Evolutionary conservation across 192 early-diverging fungal genomes (phyloP).

Genomic region (Coemansia aciculifera): DNA sequence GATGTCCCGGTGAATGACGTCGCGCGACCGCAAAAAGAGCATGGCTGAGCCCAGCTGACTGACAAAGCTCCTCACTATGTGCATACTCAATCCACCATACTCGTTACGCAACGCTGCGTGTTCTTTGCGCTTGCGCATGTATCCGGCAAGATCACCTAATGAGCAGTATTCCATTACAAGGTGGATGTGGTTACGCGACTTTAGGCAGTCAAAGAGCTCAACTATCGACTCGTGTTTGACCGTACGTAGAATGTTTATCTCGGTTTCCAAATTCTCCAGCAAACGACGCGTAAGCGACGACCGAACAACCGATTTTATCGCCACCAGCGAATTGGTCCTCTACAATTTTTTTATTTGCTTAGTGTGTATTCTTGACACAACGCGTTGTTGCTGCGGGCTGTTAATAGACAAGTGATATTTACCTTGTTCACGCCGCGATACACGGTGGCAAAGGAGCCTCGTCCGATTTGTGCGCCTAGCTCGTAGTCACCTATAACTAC

Average conservation of each 20-base stretch:
- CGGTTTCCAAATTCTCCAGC: slow-evolving; percentile 91
- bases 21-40: slow-evolving; percentile 80
- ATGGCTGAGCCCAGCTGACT: slow-evolving; percentile 78
- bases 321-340: slow-evolving; percentile 65
- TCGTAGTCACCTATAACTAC: slow-evolving; percentile 76
- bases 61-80: slow-evolving; percentile 82
- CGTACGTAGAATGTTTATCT: slow-evolving; percentile 89
- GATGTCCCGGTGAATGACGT: slow-evolving; percentile 94
- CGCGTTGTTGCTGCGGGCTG: background rate
- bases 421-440: slow-evolving; percentile 78
- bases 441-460: slow-evolving; percentile 95
- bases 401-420: slow-evolving; percentile 7
- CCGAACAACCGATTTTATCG: slow-evolving; percentile 87
- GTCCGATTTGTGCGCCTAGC: slow-evolving; percentile 82
- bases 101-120: slow-evolving; percentile 57
- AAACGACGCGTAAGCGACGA: slow-evolving; percentile 90
- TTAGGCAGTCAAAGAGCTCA: slow-evolving; percentile 83
- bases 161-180: slow-evolving; percentile 97
- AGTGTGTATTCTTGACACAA: background rate
- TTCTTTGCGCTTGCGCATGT: slow-evolving; percentile 71
- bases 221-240: slow-evolving; percentile 88
- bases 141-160: slow-evolving; percentile 90
- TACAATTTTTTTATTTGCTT: slow-evolving; percentile 23
- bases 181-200: slow-evolving; percentile 92
- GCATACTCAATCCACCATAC: slow-evolving; percentile 78